Conservation (phyloP, 345 rosid species). For the Moricandia arvensis region DNA sequence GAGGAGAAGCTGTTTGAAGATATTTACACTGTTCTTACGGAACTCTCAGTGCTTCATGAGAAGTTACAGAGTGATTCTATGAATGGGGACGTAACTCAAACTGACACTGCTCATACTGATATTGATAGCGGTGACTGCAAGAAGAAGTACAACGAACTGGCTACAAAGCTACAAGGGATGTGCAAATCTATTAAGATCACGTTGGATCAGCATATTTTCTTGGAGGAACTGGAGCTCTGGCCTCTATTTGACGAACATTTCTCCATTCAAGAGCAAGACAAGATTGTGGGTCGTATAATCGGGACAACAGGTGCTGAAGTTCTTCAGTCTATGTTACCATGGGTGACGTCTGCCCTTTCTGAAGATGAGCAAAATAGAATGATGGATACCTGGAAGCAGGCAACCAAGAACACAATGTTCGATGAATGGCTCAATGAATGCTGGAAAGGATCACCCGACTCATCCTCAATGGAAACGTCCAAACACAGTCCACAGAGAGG, state of each 20-base stretch:
- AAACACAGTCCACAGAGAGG: conserved; percentile 52
- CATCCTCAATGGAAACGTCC: conserved; percentile 48
- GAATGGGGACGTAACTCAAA: conserved; percentile 35
- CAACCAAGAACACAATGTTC: conserved; percentile 89
- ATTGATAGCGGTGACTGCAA: conserved; percentile 36
- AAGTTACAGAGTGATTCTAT: conserved; percentile 39
- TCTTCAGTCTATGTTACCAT: conserved; percentile 86
- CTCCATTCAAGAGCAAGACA: conserved; percentile 86
- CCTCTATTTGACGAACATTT: conserved; percentile 75
- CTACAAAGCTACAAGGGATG: conserved; percentile 90
- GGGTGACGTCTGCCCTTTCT: conserved; percentile 91
- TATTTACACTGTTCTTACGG: conserved; percentile 64
- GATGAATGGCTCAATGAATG: conserved; percentile 90
- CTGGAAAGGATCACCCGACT: conserved; percentile 57
- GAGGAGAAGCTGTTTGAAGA: conserved; percentile 90
- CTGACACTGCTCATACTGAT: conserved; percentile 29
- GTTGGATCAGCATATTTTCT: conserved; percentile 77
- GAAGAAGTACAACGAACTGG: conserved; percentile 62
- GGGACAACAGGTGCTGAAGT: conserved; percentile 94
- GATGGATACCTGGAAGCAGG: conserved; percentile 98
- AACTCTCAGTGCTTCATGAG: conserved; percentile 63
- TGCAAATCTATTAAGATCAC: conserved; percentile 84
- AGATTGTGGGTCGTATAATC: conserved; percentile 84
- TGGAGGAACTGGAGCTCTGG: conserved; percentile 90
- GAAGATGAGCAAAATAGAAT: conserved; percentile 83